Percentiles rank a stretch among this genome's conserved stretches.
Evolutionary conservation across 345 rosid species (phyloP).

Genomic region (Kernera saxatilis): DNA sequence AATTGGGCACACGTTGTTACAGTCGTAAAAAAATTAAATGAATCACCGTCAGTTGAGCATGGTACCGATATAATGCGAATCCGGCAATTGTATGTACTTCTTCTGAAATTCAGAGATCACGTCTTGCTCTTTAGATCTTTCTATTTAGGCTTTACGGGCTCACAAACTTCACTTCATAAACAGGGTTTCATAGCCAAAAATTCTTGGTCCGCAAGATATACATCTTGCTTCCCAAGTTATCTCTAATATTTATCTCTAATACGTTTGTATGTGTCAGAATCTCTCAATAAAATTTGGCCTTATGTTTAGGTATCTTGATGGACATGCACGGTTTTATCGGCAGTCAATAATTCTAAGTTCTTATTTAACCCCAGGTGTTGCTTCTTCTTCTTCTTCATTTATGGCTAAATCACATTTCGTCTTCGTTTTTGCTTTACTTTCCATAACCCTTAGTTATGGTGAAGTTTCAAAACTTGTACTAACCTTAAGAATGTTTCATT

Average conservation of each 20-base stretch:
- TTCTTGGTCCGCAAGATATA: too few relatives aligned
- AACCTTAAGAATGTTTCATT: neutral
- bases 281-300: neutral
- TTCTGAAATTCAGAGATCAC: too few relatives aligned
- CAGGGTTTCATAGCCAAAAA: too few relatives aligned
- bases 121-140: too few relatives aligned
- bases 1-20: too few relatives aligned
- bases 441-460: neutral
- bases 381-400: neutral
- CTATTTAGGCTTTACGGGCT: too few relatives aligned
- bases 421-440: neutral
- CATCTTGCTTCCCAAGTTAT: too few relatives aligned
- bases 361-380: constrained; percentile 70
- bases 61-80: constrained; percentile 90
- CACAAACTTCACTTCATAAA: too few relatives aligned
- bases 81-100: constrained; percentile 57
- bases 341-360: constrained; percentile 73
- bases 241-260: neutral
- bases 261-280: neutral
- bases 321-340: constrained; percentile 63
- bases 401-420: too few relatives aligned
- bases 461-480: constrained; percentile 2
- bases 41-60: too few relatives aligned
- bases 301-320: constrained; percentile 76
- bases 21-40: too few relatives aligned